Percentiles rank a stretch among this genome's conserved stretches.
phyloP scores from a whole-genome alignment of 1,139 yeast species.

The Debaryomyces sp. region DNA sequence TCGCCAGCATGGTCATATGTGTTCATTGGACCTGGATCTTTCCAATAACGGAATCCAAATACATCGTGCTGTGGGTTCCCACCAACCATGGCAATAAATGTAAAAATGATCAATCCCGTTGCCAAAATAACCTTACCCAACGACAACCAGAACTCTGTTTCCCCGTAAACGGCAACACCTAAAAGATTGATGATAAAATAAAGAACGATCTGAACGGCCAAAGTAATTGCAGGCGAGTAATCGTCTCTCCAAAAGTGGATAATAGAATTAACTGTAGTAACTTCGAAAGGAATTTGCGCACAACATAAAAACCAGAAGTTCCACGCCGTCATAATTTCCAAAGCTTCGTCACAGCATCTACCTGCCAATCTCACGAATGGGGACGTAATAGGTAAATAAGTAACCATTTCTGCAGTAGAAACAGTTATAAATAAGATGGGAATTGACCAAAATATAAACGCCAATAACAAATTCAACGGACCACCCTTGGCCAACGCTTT shows the following conservation, averaged over 20 bases:
- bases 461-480: conserved; percentile 45
- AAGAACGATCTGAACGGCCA: conserved; percentile 57
- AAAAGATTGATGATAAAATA: conserved; percentile 61
- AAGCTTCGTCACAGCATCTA: conserved; percentile 59
- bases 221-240: conserved; percentile 61
- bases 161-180: conserved; percentile 69
- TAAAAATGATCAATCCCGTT: conserved; percentile 19
- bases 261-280: conserved; percentile 76
- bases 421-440: conserved; percentile 64
- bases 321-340: conserved; percentile 79
- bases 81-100: conserved; percentile 24
- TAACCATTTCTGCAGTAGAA: conserved; percentile 79
- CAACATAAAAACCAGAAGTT: conserved; percentile 77
- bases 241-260: conserved; percentile 78
- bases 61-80: conserved; percentile 25
- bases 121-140: conserved; percentile 47
- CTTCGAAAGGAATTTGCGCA: conserved; percentile 76
- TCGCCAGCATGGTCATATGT: conserved; percentile 15
- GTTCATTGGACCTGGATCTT: conserved; percentile 24
- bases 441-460: conserved; percentile 46
- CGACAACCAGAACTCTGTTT: conserved; percentile 64
- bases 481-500: conserved; percentile 40
- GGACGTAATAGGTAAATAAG: conserved; percentile 71
- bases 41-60: conserved; percentile 24
- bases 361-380: conserved; percentile 54